Base-by-base conservation (phyloP, 176 grass and related monocot genomes). In the Guadua angustifolia region DNA sequence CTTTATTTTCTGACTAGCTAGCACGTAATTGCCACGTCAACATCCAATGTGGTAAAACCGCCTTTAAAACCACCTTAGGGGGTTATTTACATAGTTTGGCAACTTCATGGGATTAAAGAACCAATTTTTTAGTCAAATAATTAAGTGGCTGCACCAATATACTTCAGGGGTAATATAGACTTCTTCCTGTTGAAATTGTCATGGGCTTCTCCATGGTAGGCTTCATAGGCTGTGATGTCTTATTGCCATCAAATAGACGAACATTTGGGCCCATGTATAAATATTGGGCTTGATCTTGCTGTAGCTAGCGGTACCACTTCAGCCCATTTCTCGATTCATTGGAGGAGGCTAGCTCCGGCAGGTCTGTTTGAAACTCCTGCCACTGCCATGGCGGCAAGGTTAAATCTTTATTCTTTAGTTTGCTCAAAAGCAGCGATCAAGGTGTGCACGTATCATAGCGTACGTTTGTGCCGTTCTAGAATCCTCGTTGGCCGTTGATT, bases 361-460 rank as follows among this genome's bases (percentile, higher is more conserved):
- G 25, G 12, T 63, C 60, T 26, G 14, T 26, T 18, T 16, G 12
- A 4, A 50, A 9, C 22, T 47, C 44, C 12, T 50, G 26, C 71
- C 15, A 29, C 12, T 50, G 8, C 71, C 15, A 29, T 29, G 46
- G 71, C 46, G 14, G 46, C 71, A 52, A 74, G 26, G 8, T 21
- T 5, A 10, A 46, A 15, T 14, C 12, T 49, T 15, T 7, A 49
- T 29, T 45, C 17, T 18, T 5, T 40, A 5, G 7, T 43, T 13
- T 70, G 9, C 67, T 45, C 68, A 43, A 25, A 45, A 45, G 24
- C 25, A 40, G 33, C n/a, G 11, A 39, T 14, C 6, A 2, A 45
- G 22, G n/a, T 10, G 56, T 78, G 56, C 56, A 78, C 13, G 14
- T 59, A 60, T 60, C 55, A 77, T 44, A 43, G 38, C 56, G 56